Percentiles rank a stretch among this genome's conserved stretches.
Conservation (phyloP, 345 rosid species). For the Jatropha curcas region DNA sequence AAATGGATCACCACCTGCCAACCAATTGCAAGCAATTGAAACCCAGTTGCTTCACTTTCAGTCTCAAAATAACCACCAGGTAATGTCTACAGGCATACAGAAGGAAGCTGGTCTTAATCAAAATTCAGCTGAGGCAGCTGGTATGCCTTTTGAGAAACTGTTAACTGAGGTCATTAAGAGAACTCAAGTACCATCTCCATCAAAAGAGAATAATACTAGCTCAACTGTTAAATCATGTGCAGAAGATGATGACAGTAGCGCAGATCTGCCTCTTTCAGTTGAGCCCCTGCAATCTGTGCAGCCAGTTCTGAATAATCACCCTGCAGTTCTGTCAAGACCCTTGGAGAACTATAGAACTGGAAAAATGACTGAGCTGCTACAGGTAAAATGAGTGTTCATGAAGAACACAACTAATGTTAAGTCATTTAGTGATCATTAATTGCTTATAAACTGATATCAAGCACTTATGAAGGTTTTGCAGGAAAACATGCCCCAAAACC, state of each 20-base stretch:
- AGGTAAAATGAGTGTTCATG: conserved; percentile 43
- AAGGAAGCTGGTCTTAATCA: conserved; percentile 22
- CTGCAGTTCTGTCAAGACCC: conserved; percentile 48
- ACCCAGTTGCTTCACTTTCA: conserved; percentile 27
- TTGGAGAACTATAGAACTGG: conserved; percentile 59
- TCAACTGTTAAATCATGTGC: conserved; percentile 14
- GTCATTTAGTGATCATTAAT: background rate
- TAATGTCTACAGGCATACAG: conserved; percentile 24
- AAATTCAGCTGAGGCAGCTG: conserved; percentile 13
- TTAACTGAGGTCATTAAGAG: conserved; percentile 57
- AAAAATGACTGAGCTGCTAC: conserved; percentile 83
- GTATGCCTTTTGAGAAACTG: conserved; percentile 61
- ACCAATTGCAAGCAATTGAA: conserved; percentile 25
- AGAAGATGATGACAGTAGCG: conserved; percentile 31
- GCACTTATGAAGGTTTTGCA: conserved; percentile 66
- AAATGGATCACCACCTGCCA: conserved; percentile 28
- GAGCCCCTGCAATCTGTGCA: conserved; percentile 66
- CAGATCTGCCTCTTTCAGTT: conserved; percentile 54
- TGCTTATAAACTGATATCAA: background rate
- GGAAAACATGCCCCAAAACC: conserved; percentile 66
- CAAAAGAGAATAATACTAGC: conserved; percentile 23
- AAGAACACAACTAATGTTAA: background rate
- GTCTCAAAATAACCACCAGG: conserved; percentile 26
- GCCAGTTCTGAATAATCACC: conserved; percentile 35
- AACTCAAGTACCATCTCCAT: conserved; percentile 38